Evolutionary conservation across 176 grass and related monocot genomes (phyloP).

Genomic region (Microstegium vimineum): DNA sequence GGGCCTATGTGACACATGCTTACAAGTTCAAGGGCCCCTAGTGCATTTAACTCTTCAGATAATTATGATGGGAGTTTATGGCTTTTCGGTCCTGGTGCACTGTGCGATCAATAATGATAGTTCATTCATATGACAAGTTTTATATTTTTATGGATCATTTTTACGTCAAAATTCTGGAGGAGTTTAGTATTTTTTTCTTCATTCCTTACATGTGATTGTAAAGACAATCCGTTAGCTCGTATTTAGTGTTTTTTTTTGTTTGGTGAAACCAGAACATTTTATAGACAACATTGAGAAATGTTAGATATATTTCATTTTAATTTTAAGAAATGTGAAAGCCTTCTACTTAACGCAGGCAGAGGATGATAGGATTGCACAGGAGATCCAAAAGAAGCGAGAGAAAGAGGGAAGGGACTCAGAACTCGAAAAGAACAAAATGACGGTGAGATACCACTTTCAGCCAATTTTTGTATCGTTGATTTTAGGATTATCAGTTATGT

Average conservation of each 20-base stretch:
- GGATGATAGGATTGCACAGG: constrained; percentile 75
- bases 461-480: constrained; percentile 14
- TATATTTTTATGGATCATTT: not conserved
- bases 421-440: constrained; percentile 50
- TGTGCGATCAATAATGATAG: not conserved
- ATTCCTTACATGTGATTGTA: not conserved
- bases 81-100: not conserved
- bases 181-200: not conserved
- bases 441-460: constrained; percentile 48
- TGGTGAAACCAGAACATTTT: not conserved
- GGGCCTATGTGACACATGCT: too few species aligned
- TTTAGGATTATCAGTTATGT: constrained; percentile 27
- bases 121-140: not conserved
- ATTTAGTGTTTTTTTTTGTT: not conserved
- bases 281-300: not conserved
- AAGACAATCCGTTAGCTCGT: not conserved
- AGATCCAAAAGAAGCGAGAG: constrained; percentile 89
- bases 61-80: not conserved
- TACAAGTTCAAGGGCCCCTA: too few species aligned
- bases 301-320: not conserved
- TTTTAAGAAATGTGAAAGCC: not conserved
- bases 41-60: too few species aligned
- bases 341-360: constrained; percentile 52
- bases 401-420: constrained; percentile 72
- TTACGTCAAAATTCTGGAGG: not conserved